Evolutionary conservation across 768 basidiomycete species (phyloP).

Genomic region (Lactifluus piperatus): DNA sequence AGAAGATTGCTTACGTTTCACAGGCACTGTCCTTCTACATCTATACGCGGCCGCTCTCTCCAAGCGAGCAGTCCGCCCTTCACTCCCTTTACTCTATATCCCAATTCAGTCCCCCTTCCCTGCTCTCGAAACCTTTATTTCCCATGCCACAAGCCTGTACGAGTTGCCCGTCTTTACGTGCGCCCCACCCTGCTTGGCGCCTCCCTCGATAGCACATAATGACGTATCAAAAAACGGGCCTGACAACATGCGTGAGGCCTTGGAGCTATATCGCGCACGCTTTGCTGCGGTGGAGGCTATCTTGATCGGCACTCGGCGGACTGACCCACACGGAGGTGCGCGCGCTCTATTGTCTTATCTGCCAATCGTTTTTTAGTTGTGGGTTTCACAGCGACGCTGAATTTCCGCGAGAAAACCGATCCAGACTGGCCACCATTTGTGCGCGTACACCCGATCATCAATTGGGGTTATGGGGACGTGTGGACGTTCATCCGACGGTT

Average conservation of each 20-base stretch:
- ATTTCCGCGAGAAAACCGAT: slow-evolving; percentile 74
- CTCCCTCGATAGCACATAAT: slow-evolving; percentile 28
- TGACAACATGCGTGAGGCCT: slow-evolving; percentile 70
- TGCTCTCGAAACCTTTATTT: slow-evolving; percentile 77
- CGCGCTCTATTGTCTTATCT: slow-evolving; percentile 8
- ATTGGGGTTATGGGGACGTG: slow-evolving; percentile 87
- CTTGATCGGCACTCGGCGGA: slow-evolving; percentile 78
- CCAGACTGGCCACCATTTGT: slow-evolving; percentile 83
- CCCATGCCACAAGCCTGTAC: slow-evolving; percentile 50
- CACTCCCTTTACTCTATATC: slow-evolving; percentile 72
- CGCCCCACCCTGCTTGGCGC: slow-evolving; percentile 26
- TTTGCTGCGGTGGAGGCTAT: slow-evolving; percentile 70
- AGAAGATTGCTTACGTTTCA: slow-evolving; percentile 1
- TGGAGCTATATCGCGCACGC: slow-evolving; percentile 59
- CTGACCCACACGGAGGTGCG: slow-evolving; percentile 92
- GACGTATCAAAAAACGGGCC: slow-evolving; percentile 38
- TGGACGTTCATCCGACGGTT: slow-evolving; percentile 79
- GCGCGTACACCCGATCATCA: slow-evolving; percentile 90
- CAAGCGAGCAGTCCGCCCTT: slow-evolving; percentile 26
- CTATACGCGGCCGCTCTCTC: slow-evolving; percentile 69
- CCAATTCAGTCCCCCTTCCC: slow-evolving; percentile 84
- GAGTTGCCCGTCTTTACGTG: slow-evolving; percentile 65
- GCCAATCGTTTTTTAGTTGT: neutral
- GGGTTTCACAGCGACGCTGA: slow-evolving; percentile 49
- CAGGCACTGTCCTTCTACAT: slow-evolving; percentile 93